Evolutionary conservation across 208 protist species (phyloP).

Genomic region (Trypanosoma avium): DNA sequence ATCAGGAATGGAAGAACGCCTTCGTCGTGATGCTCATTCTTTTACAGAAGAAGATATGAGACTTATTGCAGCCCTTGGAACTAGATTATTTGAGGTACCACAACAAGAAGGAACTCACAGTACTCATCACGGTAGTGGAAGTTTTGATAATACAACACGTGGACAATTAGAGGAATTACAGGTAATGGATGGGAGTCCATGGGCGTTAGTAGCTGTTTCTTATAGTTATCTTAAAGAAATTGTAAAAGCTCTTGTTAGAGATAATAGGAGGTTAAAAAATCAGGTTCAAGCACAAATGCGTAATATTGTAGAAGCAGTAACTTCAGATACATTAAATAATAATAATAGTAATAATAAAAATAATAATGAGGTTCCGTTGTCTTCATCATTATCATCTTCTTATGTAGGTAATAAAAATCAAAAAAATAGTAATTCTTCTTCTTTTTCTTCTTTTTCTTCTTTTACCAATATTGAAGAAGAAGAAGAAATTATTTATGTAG

Average conservation of each 20-base stretch:
- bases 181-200: constrained; percentile 86
- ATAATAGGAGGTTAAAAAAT: constrained; percentile 55
- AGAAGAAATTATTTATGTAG: not conserved
- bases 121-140: not conserved
- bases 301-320: constrained; percentile 28
- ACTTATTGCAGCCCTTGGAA: constrained; percentile 63
- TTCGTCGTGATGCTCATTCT: constrained; percentile 42
- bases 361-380: not conserved
- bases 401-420: no score
- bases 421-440: no score
- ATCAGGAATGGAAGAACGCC: constrained; percentile 57
- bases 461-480: not conserved
- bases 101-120: constrained; percentile 7
- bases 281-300: constrained; percentile 60
- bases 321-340: not conserved
- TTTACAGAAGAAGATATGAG: constrained; percentile 63
- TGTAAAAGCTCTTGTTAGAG: constrained; percentile 53
- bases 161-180: constrained; percentile 84
- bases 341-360: not conserved
- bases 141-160: constrained; percentile 50
- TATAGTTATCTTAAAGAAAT: constrained; percentile 83
- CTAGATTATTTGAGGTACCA: constrained; percentile 51
- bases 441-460: no score
- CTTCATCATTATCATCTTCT: no score
- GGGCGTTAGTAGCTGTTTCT: constrained; percentile 70